A percentile compares a stretch with the other conserved stretches of the same genome.
phyloP scores from a whole-genome alignment of 352 stramenopile genomes.

The Globisporangium mamillatum region DNA sequence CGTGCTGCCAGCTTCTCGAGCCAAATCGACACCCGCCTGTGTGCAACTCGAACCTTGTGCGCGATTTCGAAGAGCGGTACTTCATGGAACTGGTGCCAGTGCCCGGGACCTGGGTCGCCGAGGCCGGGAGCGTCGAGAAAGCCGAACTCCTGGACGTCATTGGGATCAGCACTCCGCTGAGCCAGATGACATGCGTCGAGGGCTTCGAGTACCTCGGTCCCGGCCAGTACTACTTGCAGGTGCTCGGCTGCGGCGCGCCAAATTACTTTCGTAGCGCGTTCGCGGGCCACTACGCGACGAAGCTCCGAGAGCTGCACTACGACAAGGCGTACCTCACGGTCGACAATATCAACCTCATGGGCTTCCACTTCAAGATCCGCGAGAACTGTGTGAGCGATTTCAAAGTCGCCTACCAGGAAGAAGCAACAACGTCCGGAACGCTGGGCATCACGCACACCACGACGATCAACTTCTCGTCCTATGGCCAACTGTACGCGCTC shows the following conservation, averaged over 20 bases:
- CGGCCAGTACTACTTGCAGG: conserved; percentile 18
- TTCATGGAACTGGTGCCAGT: conserved; percentile 6
- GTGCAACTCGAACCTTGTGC: conserved; percentile 44
- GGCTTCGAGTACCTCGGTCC: conserved; percentile 26
- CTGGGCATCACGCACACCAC: conserved; percentile 25
- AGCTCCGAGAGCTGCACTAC: conserved; percentile 14
- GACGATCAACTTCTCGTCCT: conserved; percentile 35
- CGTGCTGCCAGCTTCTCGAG: conserved; percentile 39
- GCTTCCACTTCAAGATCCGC: conserved; percentile 30
- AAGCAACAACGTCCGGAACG: not conserved
- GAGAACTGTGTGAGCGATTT: conserved; percentile 20
- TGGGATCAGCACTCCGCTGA: conserved; percentile 37
- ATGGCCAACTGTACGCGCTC: conserved; percentile 37
- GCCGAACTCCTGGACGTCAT: conserved; percentile 46
- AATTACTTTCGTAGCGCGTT: conserved; percentile 31
- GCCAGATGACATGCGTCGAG: conserved; percentile 37
- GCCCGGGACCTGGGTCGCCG: conserved; percentile 1
- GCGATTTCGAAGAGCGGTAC: conserved; percentile 38
- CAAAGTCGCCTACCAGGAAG: not conserved
- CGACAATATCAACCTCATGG: conserved; percentile 22
- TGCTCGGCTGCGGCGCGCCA: conserved; percentile 34
- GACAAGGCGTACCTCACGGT: conserved; percentile 30
- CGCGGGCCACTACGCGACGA: conserved; percentile 16
- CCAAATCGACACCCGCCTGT: conserved; percentile 40
- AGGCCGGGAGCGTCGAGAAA: conserved; percentile 32